Base-by-base conservation (phyloP, 495 filamentous ascomycete species). In the Hypoxylon cercidicola region DNA sequence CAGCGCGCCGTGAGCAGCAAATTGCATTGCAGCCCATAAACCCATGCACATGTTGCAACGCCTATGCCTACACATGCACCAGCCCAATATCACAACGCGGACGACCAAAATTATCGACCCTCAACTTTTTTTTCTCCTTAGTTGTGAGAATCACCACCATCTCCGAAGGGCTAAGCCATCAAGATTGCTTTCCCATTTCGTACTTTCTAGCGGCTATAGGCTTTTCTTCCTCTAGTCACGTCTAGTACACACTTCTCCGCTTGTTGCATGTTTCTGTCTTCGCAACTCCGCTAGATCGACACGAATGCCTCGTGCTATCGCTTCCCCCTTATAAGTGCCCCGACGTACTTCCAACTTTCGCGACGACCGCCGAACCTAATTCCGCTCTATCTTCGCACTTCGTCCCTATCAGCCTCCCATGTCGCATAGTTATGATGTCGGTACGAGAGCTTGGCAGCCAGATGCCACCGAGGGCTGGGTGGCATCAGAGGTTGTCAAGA, bases 391-490 rank as follows among this genome's bases (percentile, higher is more conserved):
- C 37, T 50, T 44, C 28, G 15, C 66, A 41, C 37, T 52, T 50
- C 39, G 37, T 32, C 19, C 20, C 18, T 45, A 67, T 23, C 66
- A 69, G 71, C 71, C 71, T 74, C 69, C 57, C 69, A 97, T 98
- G 96, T 92, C 93, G 82, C 92, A 97, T 81, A 92, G 84, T 72
- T 99, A 97, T 78, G 95, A 98, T 87, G 88, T 97, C 69, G 96
- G 94, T 66, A 98, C 95, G 67, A 86, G 91, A 85, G 96, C 93
- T 76, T 99, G 95, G 95, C 93, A 98, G 85, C 92, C 96, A 62
- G 95, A 99, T 81, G 78, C 86, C 66, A 89, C 89, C 47, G 95
- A 99, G 78, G 95, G 95, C 76, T 99, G 95, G 95, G 84, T 98
- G 78, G 91, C 93, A 66, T 97, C 96, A 28, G 93, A 97, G 83